Evolutionary conservation across 352 stramenopile species (phyloP).

Genomic region (Achlya hypogyna): DNA sequence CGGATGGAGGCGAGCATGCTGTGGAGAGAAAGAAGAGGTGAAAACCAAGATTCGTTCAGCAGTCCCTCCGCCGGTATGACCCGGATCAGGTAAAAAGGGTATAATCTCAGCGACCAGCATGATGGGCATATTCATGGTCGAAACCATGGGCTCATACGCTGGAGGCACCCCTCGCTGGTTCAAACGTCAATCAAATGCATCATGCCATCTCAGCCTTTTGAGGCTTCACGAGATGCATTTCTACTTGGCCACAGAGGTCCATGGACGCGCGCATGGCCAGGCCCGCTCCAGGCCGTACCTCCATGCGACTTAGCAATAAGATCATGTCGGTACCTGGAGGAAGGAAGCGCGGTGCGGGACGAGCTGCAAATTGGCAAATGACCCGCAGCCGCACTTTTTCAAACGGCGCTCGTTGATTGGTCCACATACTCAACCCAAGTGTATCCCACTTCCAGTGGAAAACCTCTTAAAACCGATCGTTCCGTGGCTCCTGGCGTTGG

Average conservation of each 20-base stretch:
- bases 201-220: neutral
- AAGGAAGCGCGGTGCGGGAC: neutral
- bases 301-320: no score
- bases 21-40: conserved; percentile 10
- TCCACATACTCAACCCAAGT: neutral
- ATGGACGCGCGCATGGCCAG: no score
- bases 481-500: neutral
- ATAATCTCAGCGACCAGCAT: conserved; percentile 49
- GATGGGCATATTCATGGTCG: conserved; percentile 33
- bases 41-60: conserved; percentile 28
- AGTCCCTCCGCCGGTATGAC: conserved; percentile 54
- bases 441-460: neutral
- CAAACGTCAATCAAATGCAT: neutral
- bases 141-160: conserved; percentile 23
- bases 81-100: conserved; percentile 61
- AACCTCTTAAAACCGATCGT: neutral
- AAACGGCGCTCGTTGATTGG: neutral
- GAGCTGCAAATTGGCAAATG: neutral
- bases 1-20: conserved; percentile 29
- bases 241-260: no score
- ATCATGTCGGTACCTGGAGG: no score
- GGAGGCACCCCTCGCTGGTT: conserved; percentile 43
- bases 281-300: no score
- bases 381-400: neutral
- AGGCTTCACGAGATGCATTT: no score